Evolutionary conservation across 352 stramenopile species (phyloP), one percentile per base, ranked within the genome.

Genomic region (Pythium rishiriense): DNA sequence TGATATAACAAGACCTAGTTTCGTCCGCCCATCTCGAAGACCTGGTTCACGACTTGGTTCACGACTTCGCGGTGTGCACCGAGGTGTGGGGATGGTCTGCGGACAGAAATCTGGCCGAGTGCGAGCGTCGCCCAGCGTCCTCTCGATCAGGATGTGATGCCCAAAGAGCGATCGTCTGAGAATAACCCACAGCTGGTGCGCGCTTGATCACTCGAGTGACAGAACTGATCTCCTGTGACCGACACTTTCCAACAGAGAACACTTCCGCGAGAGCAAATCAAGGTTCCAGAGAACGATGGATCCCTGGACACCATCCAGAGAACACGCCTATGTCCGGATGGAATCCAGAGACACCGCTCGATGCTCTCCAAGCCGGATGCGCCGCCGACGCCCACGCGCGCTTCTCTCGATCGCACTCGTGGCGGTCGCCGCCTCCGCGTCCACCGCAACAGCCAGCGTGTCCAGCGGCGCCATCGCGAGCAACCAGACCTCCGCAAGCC

Each of bases 401-500:
- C 22, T 56, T 1, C 15, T 48, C 43, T 54, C 29, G n/a, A n/a
- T n/a, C 25, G 22, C 35, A 2, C 37, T 4, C 1, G 14, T 57
- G 10, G 57, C 24, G 26, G 39, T 49, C 47, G 47, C 48, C 21
- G 58, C 24, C 28, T 12, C 46, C n/a, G 4, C 29, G 4, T 5
- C 11, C n/a, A 24, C n/a, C 0, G 10, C n/a, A 26, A 17, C 28
- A 17, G 24, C 28, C 29, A 31, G 21, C 45, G 10, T 35, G 10
- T 28, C 56, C 14, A 29, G 26, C 29, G n/a, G 45, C 3, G 1
- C 2, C n/a, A 15, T 60, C 52, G 24, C 14, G 21, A 54, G 22
- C 43, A 64, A 66, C 29, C 19, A 55, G 29, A 55, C 62, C 17
- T 43, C 37, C n/a, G 37, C 14, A 43, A 22, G 29, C 11, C 19